Base-by-base conservation (phyloP, 2,329 filamentous ascomycete genomes). In the Epichloe baconii region DNA sequence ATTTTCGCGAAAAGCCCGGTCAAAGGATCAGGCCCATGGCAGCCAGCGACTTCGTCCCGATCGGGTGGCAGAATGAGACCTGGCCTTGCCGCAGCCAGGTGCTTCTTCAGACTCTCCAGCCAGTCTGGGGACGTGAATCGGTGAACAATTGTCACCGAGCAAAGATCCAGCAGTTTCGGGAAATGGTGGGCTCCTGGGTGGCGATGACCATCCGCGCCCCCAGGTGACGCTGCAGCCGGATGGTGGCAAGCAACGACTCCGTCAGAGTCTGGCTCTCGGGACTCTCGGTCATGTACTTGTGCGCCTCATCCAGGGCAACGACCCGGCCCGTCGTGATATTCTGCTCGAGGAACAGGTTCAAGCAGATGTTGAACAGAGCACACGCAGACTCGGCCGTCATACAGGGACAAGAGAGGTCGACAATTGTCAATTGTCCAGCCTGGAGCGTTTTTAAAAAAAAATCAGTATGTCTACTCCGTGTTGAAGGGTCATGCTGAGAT, bases 141-240 rank as follows among this genome's bases (percentile, higher is more conserved):
- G 59, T 90, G 85, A 0, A 89, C 79, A 15, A 89, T 72, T 0
- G 80, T 85, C n/a, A 86, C 68, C 1, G 79, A 82, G 62, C 82
- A 88, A 0, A 91, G 69, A 49, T 88, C 84, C 0, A 91, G 72
- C 0, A 93, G 72, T 15, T 75, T 73, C 0, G 80, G 78, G 82
- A 83, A 4, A 90, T 73, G 0, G 83, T 87, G 0, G 86, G 86
- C 58, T 91, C 86, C 60, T 93, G 85, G 0, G 86, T 91, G 0
- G 85, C 82, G 35, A 91, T 82, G 42, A 91, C 62, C 4, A 89
- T 71, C 0, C 86, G 75, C 0, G 77, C 73, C 0, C 75, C 85
- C 1, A 81, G 66, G 60, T 91, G 86, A 0, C 85, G 79, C 63
- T 91, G 85, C 17, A 83, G 71, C 0, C 86, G 77, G 56, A 91